Percentiles rank a stretch among this genome's conserved stretches.
Conservation (phyloP, 768 basidiomycete species). For the Phanerochaete sordida region DNA sequence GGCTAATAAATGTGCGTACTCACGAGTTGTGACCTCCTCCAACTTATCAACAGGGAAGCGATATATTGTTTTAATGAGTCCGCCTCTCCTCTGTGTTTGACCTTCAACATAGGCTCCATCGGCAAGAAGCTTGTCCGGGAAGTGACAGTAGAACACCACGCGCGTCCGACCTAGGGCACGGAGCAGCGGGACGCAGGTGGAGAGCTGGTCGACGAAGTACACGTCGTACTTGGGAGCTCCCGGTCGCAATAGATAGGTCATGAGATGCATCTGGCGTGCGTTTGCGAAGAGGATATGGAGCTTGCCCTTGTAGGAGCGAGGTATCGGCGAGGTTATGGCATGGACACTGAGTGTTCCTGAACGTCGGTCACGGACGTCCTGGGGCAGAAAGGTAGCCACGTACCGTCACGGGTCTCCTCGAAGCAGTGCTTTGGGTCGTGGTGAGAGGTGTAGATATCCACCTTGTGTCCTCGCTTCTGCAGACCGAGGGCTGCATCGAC, state of each 20-base stretch:
- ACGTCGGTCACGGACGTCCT: not conserved
- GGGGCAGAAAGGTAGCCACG: conserved; percentile 15
- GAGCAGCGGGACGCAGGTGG: conserved; percentile 85
- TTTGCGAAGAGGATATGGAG: conserved; percentile 91
- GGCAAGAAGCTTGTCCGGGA: conserved; percentile 91
- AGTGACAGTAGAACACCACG: conserved; percentile 97
- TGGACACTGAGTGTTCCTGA: conserved; percentile 79
- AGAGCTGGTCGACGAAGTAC: conserved; percentile 93
- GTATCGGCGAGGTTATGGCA: conserved; percentile 70
- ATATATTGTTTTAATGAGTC: conserved; percentile 72
- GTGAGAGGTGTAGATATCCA: conserved; percentile 91
- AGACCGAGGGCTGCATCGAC: conserved; percentile 93
- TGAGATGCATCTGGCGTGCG: conserved; percentile 82
- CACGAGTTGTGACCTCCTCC: conserved; percentile 88
- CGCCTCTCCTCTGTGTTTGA: conserved; percentile 34
- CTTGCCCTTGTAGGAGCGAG: conserved; percentile 73
- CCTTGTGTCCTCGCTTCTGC: conserved; percentile 76
- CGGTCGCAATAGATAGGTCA: conserved; percentile 53
- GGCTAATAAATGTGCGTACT: conserved; percentile 21
- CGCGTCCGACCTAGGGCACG: conserved; percentile 63
- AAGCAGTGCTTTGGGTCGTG: conserved; percentile 88
- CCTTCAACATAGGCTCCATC: conserved; percentile 65
- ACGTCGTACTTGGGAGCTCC: conserved; percentile 64
- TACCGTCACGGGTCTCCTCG: conserved; percentile 90
- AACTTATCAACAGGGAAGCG: conserved; percentile 86